Conservation (phyloP, 768 basidiomycete species). For the Boletus rubroflammeus region DNA sequence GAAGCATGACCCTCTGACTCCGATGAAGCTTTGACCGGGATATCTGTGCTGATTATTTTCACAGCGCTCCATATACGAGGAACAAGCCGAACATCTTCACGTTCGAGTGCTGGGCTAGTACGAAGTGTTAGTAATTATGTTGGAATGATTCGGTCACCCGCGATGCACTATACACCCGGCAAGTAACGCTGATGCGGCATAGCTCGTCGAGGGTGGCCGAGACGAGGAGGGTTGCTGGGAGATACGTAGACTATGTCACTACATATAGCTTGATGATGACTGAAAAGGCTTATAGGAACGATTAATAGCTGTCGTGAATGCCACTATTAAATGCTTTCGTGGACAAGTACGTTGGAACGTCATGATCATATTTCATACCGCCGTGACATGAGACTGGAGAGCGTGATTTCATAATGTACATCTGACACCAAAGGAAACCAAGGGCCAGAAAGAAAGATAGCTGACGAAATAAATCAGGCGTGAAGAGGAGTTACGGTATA, state of each 20-base stretch:
- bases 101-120: no score
- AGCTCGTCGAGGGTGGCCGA: not conserved
- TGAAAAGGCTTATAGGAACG: not conserved
- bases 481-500: not conserved
- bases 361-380: constrained; percentile 2
- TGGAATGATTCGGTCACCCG: not conserved
- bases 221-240: not conserved
- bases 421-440: not conserved
- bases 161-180: constrained; percentile 5
- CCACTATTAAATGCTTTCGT: no score
- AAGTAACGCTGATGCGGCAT: not conserved
- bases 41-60: not conserved
- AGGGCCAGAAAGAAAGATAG: not conserved
- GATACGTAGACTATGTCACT: not conserved
- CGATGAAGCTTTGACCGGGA: not conserved
- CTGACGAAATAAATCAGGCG: not conserved
- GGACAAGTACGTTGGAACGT: not conserved
- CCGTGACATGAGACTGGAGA: not conserved
- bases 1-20: not conserved
- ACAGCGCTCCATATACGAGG: no score
- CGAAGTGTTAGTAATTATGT: no score
- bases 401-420: not conserved
- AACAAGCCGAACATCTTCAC: no score
- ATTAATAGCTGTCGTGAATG: no score
- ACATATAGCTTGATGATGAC: not conserved